These are phyloP conservation scores for Trifolium subterraneum DNA, from an alignment of 306 rosid genomes.

Conservation along the genomic window DNA sequence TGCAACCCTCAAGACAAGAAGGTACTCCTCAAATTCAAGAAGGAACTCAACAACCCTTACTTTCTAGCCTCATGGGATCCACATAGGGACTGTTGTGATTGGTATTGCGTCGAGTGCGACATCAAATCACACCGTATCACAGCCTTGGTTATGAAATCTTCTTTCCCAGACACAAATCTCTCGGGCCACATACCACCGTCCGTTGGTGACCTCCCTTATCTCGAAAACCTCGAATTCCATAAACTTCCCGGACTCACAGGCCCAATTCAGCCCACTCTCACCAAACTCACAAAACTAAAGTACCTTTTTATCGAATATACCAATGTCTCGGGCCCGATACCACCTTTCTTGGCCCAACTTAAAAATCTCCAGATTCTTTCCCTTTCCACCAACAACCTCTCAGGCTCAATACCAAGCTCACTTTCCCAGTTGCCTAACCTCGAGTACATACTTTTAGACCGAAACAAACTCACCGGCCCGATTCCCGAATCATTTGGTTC, in stretches of 20 bases:
- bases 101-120: slow-evolving; percentile 69
- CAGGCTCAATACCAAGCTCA: slow-evolving; percentile 65
- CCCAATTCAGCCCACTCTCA: slow-evolving; percentile 66
- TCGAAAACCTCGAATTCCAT: slow-evolving; percentile 56
- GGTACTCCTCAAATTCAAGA: slow-evolving; percentile 67
- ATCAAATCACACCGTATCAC: slow-evolving; percentile 64
- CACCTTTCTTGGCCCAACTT: slow-evolving; percentile 62
- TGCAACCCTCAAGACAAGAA: slow-evolving; percentile 77
- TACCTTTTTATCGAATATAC: slow-evolving; percentile 57
- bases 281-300: slow-evolving; percentile 59
- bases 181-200: slow-evolving; percentile 65
- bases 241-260: slow-evolving; percentile 54
- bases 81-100: slow-evolving; percentile 63
- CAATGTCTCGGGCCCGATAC: slow-evolving; percentile 65
- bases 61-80: slow-evolving; percentile 67
- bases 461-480: slow-evolving; percentile 59
- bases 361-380: slow-evolving; percentile 49
- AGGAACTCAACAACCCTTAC: slow-evolving; percentile 74
- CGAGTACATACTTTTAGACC: slow-evolving; percentile 12
- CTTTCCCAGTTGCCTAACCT: slow-evolving; percentile 58
- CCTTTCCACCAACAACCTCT: slow-evolving; percentile 63
- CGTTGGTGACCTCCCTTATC: slow-evolving; percentile 72
- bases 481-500: slow-evolving; percentile 63
- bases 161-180: slow-evolving; percentile 42
- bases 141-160: slow-evolving; percentile 51